Evolutionary conservation across 345 rosid genomes (phyloP).

Genomic region (Acer negundo): DNA sequence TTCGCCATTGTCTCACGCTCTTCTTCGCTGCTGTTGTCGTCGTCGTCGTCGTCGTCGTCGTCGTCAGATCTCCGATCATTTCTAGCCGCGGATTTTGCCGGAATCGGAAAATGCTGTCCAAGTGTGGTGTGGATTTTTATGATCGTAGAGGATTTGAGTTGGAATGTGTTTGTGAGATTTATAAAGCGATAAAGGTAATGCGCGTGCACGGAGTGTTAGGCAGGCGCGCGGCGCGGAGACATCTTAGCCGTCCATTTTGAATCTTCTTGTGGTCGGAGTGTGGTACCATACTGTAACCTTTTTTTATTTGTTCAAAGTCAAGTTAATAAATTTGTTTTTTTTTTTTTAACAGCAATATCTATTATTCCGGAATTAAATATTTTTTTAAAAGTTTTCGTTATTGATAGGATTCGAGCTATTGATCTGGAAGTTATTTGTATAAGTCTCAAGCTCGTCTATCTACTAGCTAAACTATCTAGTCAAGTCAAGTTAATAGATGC

Average conservation of each 20-base stretch:
- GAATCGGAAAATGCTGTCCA: background rate
- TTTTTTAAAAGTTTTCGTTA: too few species aligned
- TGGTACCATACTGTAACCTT: background rate
- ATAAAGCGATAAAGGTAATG: too few species aligned
- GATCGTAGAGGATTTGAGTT: background rate
- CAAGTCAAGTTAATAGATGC: too few species aligned
- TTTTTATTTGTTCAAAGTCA: too few species aligned
- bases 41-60: slow-evolving; percentile 1
- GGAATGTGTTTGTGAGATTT: background rate
- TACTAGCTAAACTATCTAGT: too few species aligned
- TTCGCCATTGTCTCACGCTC: slow-evolving; percentile 23
- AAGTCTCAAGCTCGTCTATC: too few species aligned
- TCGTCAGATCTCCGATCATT: slow-evolving; percentile 27
- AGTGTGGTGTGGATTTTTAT: background rate
- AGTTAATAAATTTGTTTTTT: too few species aligned
- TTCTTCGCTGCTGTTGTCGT: background rate
- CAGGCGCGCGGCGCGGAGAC: background rate
- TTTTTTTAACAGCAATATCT: too few species aligned
- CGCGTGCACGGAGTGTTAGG: too few species aligned
- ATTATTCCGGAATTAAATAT: too few species aligned
- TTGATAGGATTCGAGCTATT: too few species aligned
- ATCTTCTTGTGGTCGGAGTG: background rate
- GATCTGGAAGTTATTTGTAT: too few species aligned
- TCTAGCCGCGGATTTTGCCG: background rate
- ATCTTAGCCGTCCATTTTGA: slow-evolving; percentile 9